These are phyloP conservation scores for Blastobotrys malaysiensis DNA, from an alignment of 1,139 yeast species.

Conservation along the genomic window DNA sequence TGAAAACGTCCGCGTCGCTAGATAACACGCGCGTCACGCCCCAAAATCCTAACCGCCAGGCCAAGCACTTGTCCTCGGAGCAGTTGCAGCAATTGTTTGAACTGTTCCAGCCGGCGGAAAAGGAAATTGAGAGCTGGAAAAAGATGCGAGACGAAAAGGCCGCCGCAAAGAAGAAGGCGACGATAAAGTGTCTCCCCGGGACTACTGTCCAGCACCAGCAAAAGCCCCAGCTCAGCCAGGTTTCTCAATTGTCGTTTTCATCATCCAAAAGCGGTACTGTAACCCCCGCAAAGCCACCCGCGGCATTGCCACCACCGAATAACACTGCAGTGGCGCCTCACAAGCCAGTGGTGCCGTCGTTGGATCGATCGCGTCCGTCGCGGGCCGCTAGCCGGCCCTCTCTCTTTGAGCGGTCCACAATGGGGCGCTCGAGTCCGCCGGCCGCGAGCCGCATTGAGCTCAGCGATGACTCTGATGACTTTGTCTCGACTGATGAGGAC, in stretches of 20 bases:
- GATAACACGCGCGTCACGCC: background rate
- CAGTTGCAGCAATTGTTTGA: constrained; percentile 22
- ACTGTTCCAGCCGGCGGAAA: constrained; percentile 19
- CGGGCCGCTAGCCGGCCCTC: constrained; percentile 9
- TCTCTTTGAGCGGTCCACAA: constrained; percentile 7
- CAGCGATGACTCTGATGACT: constrained; percentile 14
- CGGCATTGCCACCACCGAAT: too few relatives aligned
- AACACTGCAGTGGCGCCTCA: too few relatives aligned
- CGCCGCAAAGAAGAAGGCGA: background rate
- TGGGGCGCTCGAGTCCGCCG: constrained; percentile 4
- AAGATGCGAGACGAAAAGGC: background rate
- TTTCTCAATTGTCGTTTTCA: constrained; percentile 13
- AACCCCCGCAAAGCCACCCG: constrained; percentile 5
- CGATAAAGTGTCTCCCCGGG: background rate
- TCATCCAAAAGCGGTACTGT: background rate
- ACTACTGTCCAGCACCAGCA: background rate
- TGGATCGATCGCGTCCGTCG: background rate
- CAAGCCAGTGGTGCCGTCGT: background rate
- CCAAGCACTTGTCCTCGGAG: constrained; percentile 23
- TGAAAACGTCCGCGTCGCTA: background rate
- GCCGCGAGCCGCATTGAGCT: background rate
- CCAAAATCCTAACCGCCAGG: constrained; percentile 3
- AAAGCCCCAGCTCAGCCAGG: constrained; percentile 16
- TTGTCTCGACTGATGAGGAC: constrained; percentile 17
- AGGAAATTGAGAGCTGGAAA: constrained; percentile 15